phyloP scores from a whole-genome alignment of 441 rosid genomes.

The Adansonia madagascariensis region DNA sequence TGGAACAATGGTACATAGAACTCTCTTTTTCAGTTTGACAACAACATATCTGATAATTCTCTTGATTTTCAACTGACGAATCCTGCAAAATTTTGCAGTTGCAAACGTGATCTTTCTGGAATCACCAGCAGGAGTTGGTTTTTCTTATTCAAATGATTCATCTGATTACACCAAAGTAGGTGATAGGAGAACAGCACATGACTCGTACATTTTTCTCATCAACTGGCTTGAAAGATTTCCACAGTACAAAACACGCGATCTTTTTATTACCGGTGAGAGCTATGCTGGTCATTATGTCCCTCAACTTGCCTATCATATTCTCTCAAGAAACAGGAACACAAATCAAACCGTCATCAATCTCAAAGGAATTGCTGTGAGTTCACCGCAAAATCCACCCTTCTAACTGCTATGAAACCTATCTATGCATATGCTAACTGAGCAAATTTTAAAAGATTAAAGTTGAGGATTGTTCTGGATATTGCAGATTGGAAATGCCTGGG shows the following conservation, averaged over 20 bases:
- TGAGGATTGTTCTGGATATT: background rate
- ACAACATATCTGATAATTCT: background rate
- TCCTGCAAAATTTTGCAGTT: constrained; percentile 16
- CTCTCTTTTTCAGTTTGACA: background rate
- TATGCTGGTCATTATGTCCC: constrained; percentile 50
- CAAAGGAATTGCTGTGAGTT: constrained; percentile 44
- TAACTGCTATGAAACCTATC: background rate
- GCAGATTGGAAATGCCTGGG: constrained; percentile 46
- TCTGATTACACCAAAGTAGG: constrained; percentile 32
- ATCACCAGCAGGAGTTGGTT: constrained; percentile 46
- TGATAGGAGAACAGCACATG: constrained; percentile 36
- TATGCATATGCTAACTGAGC: background rate
- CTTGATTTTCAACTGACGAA: background rate
- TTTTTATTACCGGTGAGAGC: constrained; percentile 46
- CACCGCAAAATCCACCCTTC: background rate
- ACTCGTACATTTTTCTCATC: constrained; percentile 33
- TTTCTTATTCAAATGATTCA: constrained; percentile 40
- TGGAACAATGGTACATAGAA: constrained; percentile 39
- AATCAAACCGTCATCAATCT: constrained; percentile 35
- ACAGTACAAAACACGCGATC: constrained; percentile 39
- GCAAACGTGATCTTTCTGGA: constrained; percentile 44
- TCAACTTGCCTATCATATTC: constrained; percentile 41
- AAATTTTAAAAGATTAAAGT: background rate
- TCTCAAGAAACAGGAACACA: constrained; percentile 29
- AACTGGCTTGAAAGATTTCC: constrained; percentile 52